Conservation (phyloP, 2,329 filamentous ascomycete species). For the Zymoseptoria pseudotritici region DNA sequence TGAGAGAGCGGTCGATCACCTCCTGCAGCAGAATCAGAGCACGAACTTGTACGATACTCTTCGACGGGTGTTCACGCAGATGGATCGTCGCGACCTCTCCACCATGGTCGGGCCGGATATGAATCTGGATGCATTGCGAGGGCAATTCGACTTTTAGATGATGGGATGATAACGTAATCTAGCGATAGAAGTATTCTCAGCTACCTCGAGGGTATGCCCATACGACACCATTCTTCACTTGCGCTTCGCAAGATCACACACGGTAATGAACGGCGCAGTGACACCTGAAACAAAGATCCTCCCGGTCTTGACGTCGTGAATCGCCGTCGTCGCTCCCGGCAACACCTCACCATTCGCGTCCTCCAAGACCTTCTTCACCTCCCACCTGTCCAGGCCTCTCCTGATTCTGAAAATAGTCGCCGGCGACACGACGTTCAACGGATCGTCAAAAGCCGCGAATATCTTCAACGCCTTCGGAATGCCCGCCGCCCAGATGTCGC, state of each 20-base stretch:
- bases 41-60: constrained; percentile 96
- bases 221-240: not conserved
- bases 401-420: constrained; percentile 12
- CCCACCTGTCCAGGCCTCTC: constrained; percentile 1
- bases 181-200: not conserved
- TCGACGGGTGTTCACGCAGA: constrained; percentile 88
- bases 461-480: constrained; percentile 9
- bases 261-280: constrained; percentile 15
- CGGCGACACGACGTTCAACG: constrained; percentile 3
- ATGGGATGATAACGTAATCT: not conserved
- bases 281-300: constrained; percentile 15
- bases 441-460: constrained; percentile 11
- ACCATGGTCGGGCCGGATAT: constrained; percentile 84
- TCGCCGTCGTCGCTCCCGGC: constrained; percentile 15
- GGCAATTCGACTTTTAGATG: constrained; percentile 75
- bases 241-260: constrained; percentile 10
- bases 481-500: constrained; percentile 15
- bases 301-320: constrained; percentile 17
- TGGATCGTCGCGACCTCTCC: constrained; percentile 80
- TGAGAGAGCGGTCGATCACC: constrained; percentile 72
- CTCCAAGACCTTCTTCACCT: constrained; percentile 13
- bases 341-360: constrained; percentile 12
- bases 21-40: constrained; percentile 92
- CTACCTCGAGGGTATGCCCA: not conserved
- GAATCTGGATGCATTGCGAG: constrained; percentile 80